Conservation (phyloP, 164 flowering plant species). For the Vitis labrusca region DNA sequence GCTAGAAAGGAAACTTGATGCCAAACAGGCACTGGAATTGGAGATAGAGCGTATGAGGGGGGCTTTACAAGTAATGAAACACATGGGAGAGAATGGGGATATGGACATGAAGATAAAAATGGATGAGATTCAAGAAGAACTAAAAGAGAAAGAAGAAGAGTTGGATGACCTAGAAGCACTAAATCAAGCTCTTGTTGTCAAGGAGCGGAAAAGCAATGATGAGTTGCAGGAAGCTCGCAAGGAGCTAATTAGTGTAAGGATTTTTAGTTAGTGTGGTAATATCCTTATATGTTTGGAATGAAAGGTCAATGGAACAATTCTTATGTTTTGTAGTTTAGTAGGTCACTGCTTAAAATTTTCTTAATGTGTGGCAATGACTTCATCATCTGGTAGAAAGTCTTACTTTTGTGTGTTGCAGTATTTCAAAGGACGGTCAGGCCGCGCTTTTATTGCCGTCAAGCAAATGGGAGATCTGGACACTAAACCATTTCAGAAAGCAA, state of each 20-base stretch:
- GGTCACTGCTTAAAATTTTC: too few species aligned
- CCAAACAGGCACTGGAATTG: slow-evolving; percentile 71
- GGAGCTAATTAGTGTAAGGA: slow-evolving; percentile 49
- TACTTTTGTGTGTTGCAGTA: slow-evolving; percentile 14
- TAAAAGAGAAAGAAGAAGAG: slow-evolving; percentile 64
- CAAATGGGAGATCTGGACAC: slow-evolving; percentile 54
- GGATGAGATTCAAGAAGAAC: slow-evolving; percentile 28
- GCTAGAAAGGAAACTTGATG: slow-evolving; percentile 63
- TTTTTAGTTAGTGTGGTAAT: not conserved
- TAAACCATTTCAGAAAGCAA: slow-evolving; percentile 36
- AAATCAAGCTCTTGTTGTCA: slow-evolving; percentile 48
- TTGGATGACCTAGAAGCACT: slow-evolving; percentile 34
- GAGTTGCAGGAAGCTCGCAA: slow-evolving; percentile 71
- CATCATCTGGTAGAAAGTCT: not conserved
- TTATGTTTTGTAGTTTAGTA: not conserved
- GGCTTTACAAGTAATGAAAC: slow-evolving; percentile 57
- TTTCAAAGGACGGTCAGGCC: slow-evolving; percentile 5
- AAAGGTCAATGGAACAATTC: too few species aligned
- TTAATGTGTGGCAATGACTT: too few species aligned
- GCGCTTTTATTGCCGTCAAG: slow-evolving; percentile 37
- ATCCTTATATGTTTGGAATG: too few species aligned
- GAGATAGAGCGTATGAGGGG: slow-evolving; percentile 75
- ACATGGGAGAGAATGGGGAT: slow-evolving; percentile 57
- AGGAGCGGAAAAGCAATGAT: slow-evolving; percentile 60
- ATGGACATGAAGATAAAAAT: slow-evolving; percentile 37